These are phyloP conservation scores for Rhododendron henanense DNA, from an alignment of 148 eudicot genomes.

Conservation along the genomic window DNA sequence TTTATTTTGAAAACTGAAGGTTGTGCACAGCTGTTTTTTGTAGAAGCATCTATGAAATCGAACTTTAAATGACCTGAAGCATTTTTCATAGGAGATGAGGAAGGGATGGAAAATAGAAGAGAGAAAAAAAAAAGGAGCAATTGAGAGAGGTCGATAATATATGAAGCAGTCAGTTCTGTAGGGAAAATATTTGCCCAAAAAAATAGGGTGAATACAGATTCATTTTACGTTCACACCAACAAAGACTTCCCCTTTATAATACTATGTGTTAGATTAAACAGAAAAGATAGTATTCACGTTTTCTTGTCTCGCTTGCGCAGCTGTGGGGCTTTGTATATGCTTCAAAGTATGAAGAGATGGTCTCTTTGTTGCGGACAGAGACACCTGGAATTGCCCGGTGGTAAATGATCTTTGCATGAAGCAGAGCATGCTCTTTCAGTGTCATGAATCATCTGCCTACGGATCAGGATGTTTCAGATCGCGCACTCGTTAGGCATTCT, in stretches of 20 bases:
- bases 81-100: neutral
- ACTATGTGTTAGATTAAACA: neutral
- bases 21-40: neutral
- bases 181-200: neutral
- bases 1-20: neutral
- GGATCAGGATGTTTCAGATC: neutral
- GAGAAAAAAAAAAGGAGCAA: neutral
- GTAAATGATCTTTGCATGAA: slow-evolving; percentile 21
- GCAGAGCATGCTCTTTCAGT: neutral
- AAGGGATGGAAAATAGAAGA: neutral
- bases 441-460: neutral
- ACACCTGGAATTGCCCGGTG: slow-evolving; percentile 78
- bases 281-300: neutral
- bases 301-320: slow-evolving; percentile 34
- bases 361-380: slow-evolving; percentile 60
- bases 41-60: neutral
- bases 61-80: neutral
- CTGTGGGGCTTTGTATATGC: slow-evolving; percentile 93
- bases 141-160: neutral
- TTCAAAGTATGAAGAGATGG: slow-evolving; percentile 69
- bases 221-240: too few relatives aligned
- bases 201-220: neutral
- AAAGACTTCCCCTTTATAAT: neutral
- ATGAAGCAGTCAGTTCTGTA: neutral
- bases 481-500: neutral